These are phyloP conservation scores for Erythrobasidium hasegawianum DNA, from an alignment of 1,284 basidiomycete genomes.

Conservation along the genomic window DNA sequence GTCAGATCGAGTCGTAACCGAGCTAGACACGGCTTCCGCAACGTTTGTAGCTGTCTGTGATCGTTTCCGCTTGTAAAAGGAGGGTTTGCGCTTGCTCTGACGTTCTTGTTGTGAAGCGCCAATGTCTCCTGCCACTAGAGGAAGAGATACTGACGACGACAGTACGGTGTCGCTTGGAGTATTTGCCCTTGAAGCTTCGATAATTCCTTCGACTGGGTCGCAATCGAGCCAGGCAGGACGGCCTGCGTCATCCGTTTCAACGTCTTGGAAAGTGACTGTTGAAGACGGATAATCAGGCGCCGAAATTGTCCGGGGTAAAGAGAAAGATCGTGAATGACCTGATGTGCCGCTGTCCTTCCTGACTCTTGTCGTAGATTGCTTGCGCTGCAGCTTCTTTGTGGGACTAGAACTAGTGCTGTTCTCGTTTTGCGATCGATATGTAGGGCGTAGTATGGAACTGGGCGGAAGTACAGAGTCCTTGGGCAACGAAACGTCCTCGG, in stretches of 20 bases:
- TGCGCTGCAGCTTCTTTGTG: constrained; percentile 9
- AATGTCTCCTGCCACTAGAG: not conserved
- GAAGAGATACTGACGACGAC: not conserved
- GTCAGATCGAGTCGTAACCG: not conserved
- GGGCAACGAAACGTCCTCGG: not conserved
- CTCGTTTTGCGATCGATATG: not conserved
- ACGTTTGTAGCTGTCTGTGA: constrained; percentile 22
- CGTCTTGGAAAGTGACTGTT: not conserved
- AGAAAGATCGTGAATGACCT: constrained; percentile 12
- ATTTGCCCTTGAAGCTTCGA: not conserved
- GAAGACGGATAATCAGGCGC: not conserved
- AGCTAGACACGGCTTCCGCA: not conserved
- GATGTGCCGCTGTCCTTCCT: constrained; percentile 12
- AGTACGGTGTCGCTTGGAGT: not conserved
- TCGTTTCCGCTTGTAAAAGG: constrained; percentile 28
- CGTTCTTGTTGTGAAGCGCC: not conserved
- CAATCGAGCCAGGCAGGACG: constrained; percentile 28
- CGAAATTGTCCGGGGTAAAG: not conserved
- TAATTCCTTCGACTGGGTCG: constrained; percentile 3
- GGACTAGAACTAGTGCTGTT: not conserved
- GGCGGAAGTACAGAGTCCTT: not conserved
- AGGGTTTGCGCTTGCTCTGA: constrained; percentile 21
- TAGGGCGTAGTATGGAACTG: not conserved
- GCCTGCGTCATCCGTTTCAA: not conserved
- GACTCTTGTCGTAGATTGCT: constrained; percentile 11